Conservation (phyloP, 495 filamentous ascomycete genomes). For the Glonium stellatum region DNA sequence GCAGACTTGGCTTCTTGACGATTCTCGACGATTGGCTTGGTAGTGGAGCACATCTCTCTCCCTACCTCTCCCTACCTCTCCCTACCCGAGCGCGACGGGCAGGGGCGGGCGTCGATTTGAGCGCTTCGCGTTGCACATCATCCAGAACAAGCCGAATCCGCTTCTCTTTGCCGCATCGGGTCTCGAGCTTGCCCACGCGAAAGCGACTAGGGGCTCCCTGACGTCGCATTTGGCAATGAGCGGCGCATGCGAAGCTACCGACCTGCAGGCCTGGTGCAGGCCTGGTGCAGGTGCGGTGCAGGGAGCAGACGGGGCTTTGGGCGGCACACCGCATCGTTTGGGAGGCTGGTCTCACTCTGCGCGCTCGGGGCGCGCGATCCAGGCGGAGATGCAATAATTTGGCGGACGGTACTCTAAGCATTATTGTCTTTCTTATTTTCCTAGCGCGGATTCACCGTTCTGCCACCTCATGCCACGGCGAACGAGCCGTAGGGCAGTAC, state of each 20-base stretch:
- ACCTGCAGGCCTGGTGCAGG: neutral
- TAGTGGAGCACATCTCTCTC: too few species aligned
- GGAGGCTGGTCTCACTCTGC: constrained; percentile 15
- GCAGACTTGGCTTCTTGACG: neutral
- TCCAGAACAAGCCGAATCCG: constrained; percentile 18
- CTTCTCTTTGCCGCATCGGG: constrained; percentile 21
- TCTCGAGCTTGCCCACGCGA: constrained; percentile 17
- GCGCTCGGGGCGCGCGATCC: constrained; percentile 26
- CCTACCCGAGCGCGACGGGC: constrained; percentile 1
- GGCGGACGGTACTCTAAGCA: constrained; percentile 16
- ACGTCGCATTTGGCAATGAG: constrained; percentile 3
- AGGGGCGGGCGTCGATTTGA: neutral
- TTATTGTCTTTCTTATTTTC: constrained; percentile 28
- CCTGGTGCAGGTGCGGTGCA: constrained; percentile 15
- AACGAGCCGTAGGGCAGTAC: constrained; percentile 12
- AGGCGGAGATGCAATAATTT: constrained; percentile 26
- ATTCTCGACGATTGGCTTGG: neutral
- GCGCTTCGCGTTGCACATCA: constrained; percentile 9
- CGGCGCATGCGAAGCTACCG: neutral
- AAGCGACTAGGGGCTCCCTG: neutral
- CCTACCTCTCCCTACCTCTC: constrained; percentile 3
- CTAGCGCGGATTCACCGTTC: constrained; percentile 23
- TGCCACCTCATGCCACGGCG: constrained; percentile 24
- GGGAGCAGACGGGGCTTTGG: constrained; percentile 4
- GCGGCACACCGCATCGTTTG: constrained; percentile 22